A percentile compares a stretch with the other conserved stretches of the same genome.
Evolutionary conservation across 371 early-diverging fungal genomes (phyloP).

Genomic region (Mortierella sp.): DNA sequence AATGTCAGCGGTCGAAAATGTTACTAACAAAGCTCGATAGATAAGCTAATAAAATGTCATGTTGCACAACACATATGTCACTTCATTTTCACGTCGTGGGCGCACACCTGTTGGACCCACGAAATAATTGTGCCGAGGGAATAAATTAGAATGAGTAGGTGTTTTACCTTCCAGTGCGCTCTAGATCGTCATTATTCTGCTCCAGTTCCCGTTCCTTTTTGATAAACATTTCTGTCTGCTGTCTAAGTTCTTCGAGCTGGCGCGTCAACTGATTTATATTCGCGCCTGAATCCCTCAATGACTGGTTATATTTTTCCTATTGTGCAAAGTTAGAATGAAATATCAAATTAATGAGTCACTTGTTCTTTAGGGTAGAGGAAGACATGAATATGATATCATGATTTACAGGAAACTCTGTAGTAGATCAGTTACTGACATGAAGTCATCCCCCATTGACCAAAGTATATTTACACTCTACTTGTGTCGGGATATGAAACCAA

Average conservation of each 20-base stretch:
- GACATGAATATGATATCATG: background rate
- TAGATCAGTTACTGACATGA: background rate
- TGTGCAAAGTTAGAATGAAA: background rate
- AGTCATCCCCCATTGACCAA: background rate
- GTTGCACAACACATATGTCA: slow-evolving; percentile 31
- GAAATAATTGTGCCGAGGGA: slow-evolving; percentile 4
- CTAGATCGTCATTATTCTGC: slow-evolving; percentile 85
- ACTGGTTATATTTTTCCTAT: slow-evolving; percentile 63
- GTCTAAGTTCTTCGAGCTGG: slow-evolving; percentile 80
- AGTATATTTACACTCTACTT: too few relatives aligned
- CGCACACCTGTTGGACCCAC: slow-evolving; percentile 8
- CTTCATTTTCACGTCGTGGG: background rate
- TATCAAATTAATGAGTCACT: background rate
- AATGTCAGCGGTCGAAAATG: slow-evolving; percentile 16
- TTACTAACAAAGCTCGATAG: background rate
- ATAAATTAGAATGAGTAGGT: background rate
- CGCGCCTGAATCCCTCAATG: slow-evolving; percentile 70
- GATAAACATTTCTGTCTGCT: slow-evolving; percentile 79
- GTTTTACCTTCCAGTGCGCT: slow-evolving; percentile 71
- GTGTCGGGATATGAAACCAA: too few relatives aligned
- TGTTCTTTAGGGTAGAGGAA: background rate
- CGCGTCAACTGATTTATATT: slow-evolving; percentile 77
- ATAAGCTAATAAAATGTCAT: slow-evolving; percentile 11
- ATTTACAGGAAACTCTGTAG: background rate
- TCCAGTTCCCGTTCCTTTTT: slow-evolving; percentile 83